Base-by-base conservation (phyloP, 108 stramenopile genomes). In the Thalassiosira profunda region DNA sequence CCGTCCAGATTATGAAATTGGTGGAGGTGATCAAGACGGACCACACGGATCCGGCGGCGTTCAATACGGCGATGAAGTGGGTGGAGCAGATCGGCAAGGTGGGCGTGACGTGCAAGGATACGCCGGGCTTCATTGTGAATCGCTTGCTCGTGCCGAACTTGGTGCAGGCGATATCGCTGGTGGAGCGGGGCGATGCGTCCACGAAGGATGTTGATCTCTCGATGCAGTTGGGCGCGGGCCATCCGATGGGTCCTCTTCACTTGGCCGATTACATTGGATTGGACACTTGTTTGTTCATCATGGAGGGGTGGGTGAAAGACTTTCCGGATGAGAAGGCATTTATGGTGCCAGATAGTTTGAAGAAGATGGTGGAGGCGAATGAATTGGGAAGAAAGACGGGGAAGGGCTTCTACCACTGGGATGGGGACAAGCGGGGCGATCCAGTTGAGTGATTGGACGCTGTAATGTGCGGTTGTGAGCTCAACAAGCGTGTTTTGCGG, bases 61-160 rank as follows among this genome's bases (percentile, higher is more conserved):
- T 99, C 58, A 91, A 98, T 31, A 72, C 72, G 14, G 84, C 83
- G 20, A 65, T 81, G 38, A 62, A 82, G 15, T 96, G 94, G 90
- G 95, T 92, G 6, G 63, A 55, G 41, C 77, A 82, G 18, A 95
- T 98, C 63, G 95, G 96, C 17, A 99, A 98, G 78, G 86, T 89
- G 11, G 73, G 96, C 0, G 97, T 99, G n/a, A 54, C 56, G 5
- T 98, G 98, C 76, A 77, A 80, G 33, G 98, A 99, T 81, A 98
- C 97, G 17, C 98, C 98, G 0, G 99, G 99, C 21, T 99, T 99
- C 69, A 98, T 99, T 59, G 99, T 99, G 42, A 99, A 99, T 93
- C 87, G 99, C 20, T 84, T 97, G 5, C 66, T 98, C 24, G 93
- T 98, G 3, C 98, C 98, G 11, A 86, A 63, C 67, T 42, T 98